Evolutionary conservation across 345 rosid species (phyloP), one percentile per base, ranked within the genome.

Genomic region (Anastatica hierochuntica): DNA sequence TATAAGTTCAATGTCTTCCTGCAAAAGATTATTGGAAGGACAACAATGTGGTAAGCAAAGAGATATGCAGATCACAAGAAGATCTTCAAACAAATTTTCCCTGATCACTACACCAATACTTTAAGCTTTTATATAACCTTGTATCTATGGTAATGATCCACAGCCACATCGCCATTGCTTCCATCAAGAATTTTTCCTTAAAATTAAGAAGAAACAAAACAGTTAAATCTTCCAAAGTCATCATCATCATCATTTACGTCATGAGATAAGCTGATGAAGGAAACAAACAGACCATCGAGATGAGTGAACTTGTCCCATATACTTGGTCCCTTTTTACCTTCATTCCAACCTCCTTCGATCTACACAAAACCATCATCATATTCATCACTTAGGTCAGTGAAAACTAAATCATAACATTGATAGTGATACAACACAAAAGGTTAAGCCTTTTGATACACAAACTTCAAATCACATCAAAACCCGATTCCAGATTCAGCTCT

Each of bases 271-370:
- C 44, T 16, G 34, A 42, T 21, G 27, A 60, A 53, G 27, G 6
- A 44, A 48, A 8, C 8, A 4, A 5, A 11, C 8, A 53, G 24
- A 79, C 94, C 98, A 74, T 77, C 60, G 8, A 65, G 58, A 49
- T 70, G 94, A n/a, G 92, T 37, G 57, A 86, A 86, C 58, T 74
- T 79, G 53, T 86, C 98, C 98, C 98, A 86, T 52, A 86, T 84
- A 61, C 79, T 76, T 35, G 87, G 73, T 40, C 96, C 98, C 48
- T 83, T 76, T 7, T 80, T 78, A 17, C 88, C 97, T 43, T 81
- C 97, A 29, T 62, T 62, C 69, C 76, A 63, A 7, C 77, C 97
- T 66, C 97, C 97, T 82, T 90, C 97, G 63, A 90, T 80, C 97
- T 86, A 67, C 15, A 61, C n/a, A n/a, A 71, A 67, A 24, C 27